Base-by-base conservation (phyloP, 305 asterid species). In the Fraxinus angustifolia region DNA sequence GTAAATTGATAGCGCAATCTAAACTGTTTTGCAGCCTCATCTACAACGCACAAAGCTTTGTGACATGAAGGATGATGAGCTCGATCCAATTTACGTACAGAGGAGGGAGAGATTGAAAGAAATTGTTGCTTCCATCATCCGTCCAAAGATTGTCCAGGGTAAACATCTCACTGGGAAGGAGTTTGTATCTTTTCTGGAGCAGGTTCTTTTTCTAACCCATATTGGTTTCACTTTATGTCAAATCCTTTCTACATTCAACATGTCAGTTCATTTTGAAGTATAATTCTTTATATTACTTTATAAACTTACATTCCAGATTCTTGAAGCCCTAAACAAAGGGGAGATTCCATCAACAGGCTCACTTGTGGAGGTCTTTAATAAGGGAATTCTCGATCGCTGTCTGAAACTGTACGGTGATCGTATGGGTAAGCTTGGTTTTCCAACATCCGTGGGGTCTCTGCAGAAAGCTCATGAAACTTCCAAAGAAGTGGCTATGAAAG, bases 291-390 rank as follows among this genome's bases (percentile, higher is more conserved):
- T 77, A 34, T 78, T 48, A 58, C 75, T 50, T 77, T 58, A 45
- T 78, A 50, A 70, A 73, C 88, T 81, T 78, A 58, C 78, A 31
- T 86, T 82, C 84, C 90, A 96, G 99, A 96, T 96, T 82, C 98
- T 96, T 16, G 98, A 94, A 78, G 98, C 99, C 82, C 90, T 96
- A 87, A 96, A 96, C 87, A 94, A 96, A 91, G 99, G 99, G 87
- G 98, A 96, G 88, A 96, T 96, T 87, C 99, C 99, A 78, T 90
- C 99, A 36, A 96, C 98, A 36, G 99, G 99, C 65, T 96, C 97
- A 38, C 98, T 96, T 74, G 99, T 96, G 85, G 99, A 96, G 92
- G 89, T 93, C 73, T 96, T 96, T 86, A 96, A 96, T 82, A 96
- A 96, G 92, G 93, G 90, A 62, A 93, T 94, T 85, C 88, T 93